Conservation (phyloP, 2,329 filamentous ascomycete species). For the Remersonia thermophila region DNA sequence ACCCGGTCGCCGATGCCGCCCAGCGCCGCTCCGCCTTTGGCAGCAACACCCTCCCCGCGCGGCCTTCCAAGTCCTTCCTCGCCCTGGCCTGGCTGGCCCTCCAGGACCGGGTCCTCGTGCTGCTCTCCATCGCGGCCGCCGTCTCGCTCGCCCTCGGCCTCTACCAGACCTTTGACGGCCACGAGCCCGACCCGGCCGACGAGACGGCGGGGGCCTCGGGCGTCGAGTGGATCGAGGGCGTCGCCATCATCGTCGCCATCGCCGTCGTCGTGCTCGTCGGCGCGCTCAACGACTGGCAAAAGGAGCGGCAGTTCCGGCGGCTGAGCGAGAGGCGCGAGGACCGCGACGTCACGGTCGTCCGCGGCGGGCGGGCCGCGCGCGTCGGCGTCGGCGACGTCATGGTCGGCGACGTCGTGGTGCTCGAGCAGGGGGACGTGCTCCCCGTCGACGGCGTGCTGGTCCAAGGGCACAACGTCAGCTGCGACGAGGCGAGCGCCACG, state of each 20-base stretch:
- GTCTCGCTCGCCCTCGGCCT: conserved; percentile 64
- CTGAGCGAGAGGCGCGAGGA: conserved; percentile 71
- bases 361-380: conserved; percentile 57
- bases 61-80: conserved; percentile 61
- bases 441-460: conserved; percentile 57
- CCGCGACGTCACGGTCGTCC: conserved; percentile 57
- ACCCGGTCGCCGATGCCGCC: conserved; percentile 29
- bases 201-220: conserved; percentile 14
- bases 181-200: conserved; percentile 36
- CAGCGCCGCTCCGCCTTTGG: conserved; percentile 56
- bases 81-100: conserved; percentile 72
- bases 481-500: conserved; percentile 58
- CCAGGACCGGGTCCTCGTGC: conserved; percentile 69
- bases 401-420: conserved; percentile 52
- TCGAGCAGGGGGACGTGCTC: conserved; percentile 56
- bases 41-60: conserved; percentile 61
- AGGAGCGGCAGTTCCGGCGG: conserved; percentile 67
- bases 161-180: conserved; percentile 57
- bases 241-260: conserved; percentile 72
- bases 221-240: conserved; percentile 71
- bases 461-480: conserved; percentile 50
- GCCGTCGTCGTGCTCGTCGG: conserved; percentile 65
- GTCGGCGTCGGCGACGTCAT: conserved; percentile 56
- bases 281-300: conserved; percentile 68
- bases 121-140: conserved; percentile 57